Evolutionary conservation across 495 filamentous ascomycete species (phyloP), one percentile per base, ranked within the genome.

Genomic region (Penicillium pulvis): DNA sequence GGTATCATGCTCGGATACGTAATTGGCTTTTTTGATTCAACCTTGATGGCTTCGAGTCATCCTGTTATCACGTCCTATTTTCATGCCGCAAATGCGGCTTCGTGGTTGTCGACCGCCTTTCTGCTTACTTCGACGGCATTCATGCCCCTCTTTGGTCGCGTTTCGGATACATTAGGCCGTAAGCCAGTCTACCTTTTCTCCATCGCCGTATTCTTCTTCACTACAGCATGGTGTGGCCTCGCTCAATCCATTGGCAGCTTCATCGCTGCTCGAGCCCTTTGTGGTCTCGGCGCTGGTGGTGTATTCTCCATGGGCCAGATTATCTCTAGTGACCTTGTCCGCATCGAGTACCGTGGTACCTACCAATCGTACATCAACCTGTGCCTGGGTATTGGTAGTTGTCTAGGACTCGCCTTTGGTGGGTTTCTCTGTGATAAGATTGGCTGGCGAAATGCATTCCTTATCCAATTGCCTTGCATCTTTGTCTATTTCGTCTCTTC

Each of bases 61-160:
- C 90, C 90, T 9, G 87, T 90, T 33, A 91, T 93, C 52, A 92
- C 90, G 0, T 90, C 88, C 1, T 83, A 90, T 64, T 92, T 93
- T 68, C 76, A 86, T 51, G 81, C 86, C 50, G 87, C 87, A 14
- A 91, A 92, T 64, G 78, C 81, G 17, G 89, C 89, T 7, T 91
- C 89, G 10, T 93, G 90, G 90, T 77, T 93, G 4, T 91, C 89
- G 20, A 92, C 89, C 0, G 84, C 89, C 0, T 93, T 92, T 54
- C 65, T 92, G 9, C 75, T 93, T n/a, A 92, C 89, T 0, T 87
- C 84, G 16, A 91, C 88, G 5, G 82, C 84, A 31, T 87, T 91
- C 63, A 83, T 91, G 65, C 89, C 90, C 0, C 73, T 93, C 3
- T 85, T 89, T 55, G 89, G 87, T 16, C 78, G 89, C 6, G 67